Base-by-base conservation (phyloP, 1,139 yeast species). In the Geotrichum fermentans region DNA sequence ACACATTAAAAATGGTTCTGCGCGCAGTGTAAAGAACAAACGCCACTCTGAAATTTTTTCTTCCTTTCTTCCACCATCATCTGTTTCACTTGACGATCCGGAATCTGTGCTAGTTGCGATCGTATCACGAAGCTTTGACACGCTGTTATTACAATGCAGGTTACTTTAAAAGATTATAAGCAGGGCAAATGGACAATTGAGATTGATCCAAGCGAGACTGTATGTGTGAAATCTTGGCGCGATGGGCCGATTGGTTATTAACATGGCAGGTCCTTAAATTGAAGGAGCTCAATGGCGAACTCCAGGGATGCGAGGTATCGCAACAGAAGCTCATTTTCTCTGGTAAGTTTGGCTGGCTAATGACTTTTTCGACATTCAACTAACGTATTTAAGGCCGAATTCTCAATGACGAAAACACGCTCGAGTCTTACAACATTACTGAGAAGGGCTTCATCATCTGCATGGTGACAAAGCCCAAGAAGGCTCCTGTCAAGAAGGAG, bases 291-390 rank as follows among this genome's bases (percentile, higher is more conserved):
- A 75, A 92, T 49, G 94, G 90, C 8, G 69, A 73, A 33, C 73
- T 77, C 51, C 83, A 85, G 58, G 80, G 77, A 14, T 82, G 89
- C 61, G 95, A 84, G 32, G 78, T 80, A 2, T 68, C 78, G 5
- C 92, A 83, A 63, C 81, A 92, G 66, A 92, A 90, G 69, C 79
- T 92, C 62, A 96, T 94, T 52, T 92, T 84, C 67, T 88, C 96
- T 1, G 95, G 95, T 62, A 52, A 4, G 69, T 59, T 7, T n/a
- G 10, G 13, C 7, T 17, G 7, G 13, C 10, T 39, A 24, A 16
- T 17, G 26, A 40, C 21, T 34, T 29, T n/a, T 10, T 22, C 22
- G 14, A 10, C 30, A 8, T 24, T 13, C 10, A 33, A n/a, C 49
- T 50, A 37, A 52, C 46, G 33, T 24, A 35, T 17, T 17, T 7